Conservation (phyloP, 2,329 filamentous ascomycete species). For the Monosporascus sp. region DNA sequence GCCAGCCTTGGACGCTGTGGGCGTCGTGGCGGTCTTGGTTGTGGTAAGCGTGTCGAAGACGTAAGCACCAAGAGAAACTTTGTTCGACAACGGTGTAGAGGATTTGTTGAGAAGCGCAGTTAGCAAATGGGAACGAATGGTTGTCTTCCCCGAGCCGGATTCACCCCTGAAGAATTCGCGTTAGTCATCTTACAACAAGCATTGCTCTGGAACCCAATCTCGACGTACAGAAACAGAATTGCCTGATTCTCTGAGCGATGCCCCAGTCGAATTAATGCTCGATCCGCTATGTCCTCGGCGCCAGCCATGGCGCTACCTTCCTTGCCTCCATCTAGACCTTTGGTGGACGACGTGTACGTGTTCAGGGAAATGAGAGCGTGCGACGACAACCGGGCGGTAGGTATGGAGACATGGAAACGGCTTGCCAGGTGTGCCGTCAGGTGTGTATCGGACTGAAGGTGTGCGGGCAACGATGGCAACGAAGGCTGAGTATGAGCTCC, state of each 20-base stretch:
- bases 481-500: slow-evolving; percentile 77
- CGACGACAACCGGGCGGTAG: slow-evolving; percentile 83
- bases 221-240: slow-evolving; percentile 80
- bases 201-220: neutral
- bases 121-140: slow-evolving; percentile 81
- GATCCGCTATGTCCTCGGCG: slow-evolving; percentile 83
- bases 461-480: slow-evolving; percentile 79
- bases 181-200: slow-evolving; percentile 7
- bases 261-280: slow-evolving; percentile 80
- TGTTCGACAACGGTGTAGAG: slow-evolving; percentile 86
- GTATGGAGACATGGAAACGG: slow-evolving; percentile 86
- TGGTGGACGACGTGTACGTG: slow-evolving; percentile 85
- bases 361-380: slow-evolving; percentile 90
- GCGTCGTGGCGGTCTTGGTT: slow-evolving; percentile 93
- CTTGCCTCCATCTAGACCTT: slow-evolving; percentile 83
- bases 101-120: slow-evolving; percentile 83
- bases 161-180: slow-evolving; percentile 62
- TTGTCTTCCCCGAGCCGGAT: slow-evolving; percentile 94
- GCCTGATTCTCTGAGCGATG: slow-evolving; percentile 90
- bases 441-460: slow-evolving; percentile 72
- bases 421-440: slow-evolving; percentile 77
- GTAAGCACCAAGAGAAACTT: slow-evolving; percentile 88
- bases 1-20: slow-evolving; percentile 91
- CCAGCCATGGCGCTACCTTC: slow-evolving; percentile 90
- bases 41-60: slow-evolving; percentile 95